Conservation (phyloP, 1,284 basidiomycete species). For the Ganoderma lingzhi region DNA sequence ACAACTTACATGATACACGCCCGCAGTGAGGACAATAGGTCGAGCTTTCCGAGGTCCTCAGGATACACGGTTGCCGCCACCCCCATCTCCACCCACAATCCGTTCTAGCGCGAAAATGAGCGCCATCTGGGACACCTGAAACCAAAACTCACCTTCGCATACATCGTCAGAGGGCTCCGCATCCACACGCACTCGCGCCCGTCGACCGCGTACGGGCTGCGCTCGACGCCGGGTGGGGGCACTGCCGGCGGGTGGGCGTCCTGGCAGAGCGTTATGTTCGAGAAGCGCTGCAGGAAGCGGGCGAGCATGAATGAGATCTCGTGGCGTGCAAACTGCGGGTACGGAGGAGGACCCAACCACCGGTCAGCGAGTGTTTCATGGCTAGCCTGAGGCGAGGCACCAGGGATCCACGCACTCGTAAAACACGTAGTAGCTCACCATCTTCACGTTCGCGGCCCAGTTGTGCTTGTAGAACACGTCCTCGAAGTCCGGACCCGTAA, state of each 20-base stretch:
- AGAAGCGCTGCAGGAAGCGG: slow-evolving; percentile 68
- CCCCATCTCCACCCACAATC: slow-evolving; percentile 25
- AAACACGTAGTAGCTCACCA: slow-evolving; percentile 84
- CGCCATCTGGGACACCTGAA: no score
- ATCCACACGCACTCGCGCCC: slow-evolving; percentile 59
- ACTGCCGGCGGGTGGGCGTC: slow-evolving; percentile 46
- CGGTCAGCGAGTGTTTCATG: neutral
- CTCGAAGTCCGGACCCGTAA: slow-evolving; percentile 77
- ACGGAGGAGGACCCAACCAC: neutral
- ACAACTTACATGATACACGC: no score
- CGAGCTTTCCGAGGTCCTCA: no score
- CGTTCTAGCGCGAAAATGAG: slow-evolving; percentile 18
- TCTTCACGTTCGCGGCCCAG: slow-evolving; percentile 80
- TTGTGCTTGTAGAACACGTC: slow-evolving; percentile 79
- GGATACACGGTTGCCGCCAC: neutral
- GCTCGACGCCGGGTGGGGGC: slow-evolving; percentile 33
- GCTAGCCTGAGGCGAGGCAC: neutral
- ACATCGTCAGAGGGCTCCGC: slow-evolving; percentile 65
- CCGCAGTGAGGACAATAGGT: no score
- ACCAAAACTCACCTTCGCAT: slow-evolving; percentile 49
- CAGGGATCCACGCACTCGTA: slow-evolving; percentile 60
- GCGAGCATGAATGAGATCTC: slow-evolving; percentile 74
- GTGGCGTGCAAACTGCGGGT: slow-evolving; percentile 68
- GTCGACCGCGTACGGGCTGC: slow-evolving; percentile 42
- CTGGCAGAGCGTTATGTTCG: slow-evolving; percentile 49